Base-by-base conservation (phyloP, 2,329 filamentous ascomycete genomes). In the Aspergillus carbonarius region DNA sequence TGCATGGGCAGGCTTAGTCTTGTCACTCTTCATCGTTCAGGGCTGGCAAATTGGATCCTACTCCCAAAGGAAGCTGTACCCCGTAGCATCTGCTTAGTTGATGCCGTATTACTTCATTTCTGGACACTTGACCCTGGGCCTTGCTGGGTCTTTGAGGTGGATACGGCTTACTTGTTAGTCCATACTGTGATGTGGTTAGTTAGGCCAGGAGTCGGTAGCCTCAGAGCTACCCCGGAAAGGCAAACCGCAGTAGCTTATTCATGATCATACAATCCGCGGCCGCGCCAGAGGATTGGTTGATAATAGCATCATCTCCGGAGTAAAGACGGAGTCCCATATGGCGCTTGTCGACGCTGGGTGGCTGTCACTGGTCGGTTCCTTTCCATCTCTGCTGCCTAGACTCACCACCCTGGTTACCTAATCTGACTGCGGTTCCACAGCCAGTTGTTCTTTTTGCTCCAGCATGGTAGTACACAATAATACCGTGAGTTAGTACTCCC, bases 361-460 rank as follows among this genome's bases (percentile, higher is more conserved):
- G 15, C 23, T 47, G 23, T 47, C 42, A 47, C 42, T 47, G 42
- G 42, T 47, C 23, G 18, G 20, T 25, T 27, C 20, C 42, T 47
- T 30, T 30, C 15, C 44, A 48, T 48, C 15, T 48, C 27, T 48
- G 44, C 44, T 48, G 44, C 44, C 44, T 48, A 25, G 44, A 48
- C 44, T 48, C 44, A 48, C 44, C 44, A 48, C 44, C 44, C 25
- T 48, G 44, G 44, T 48, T 48, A 48, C 44, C 44, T 48, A 48
- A 48, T 48, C 44, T 48, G 9, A 32, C 49, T 52, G 49, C 34
- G 50, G 60, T 62, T 60, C 58, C 58, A 62, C 60, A 62, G 58
- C 52, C 58, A 62, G 60, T 58, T 62, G 60, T 60, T 53, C 59
- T 57, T 20, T 55, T 39, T 39, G 25, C 20, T 42, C 20, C 35